Evolutionary conservation across 306 rosid genomes (phyloP).

Genomic region (Lablab purpureus): DNA sequence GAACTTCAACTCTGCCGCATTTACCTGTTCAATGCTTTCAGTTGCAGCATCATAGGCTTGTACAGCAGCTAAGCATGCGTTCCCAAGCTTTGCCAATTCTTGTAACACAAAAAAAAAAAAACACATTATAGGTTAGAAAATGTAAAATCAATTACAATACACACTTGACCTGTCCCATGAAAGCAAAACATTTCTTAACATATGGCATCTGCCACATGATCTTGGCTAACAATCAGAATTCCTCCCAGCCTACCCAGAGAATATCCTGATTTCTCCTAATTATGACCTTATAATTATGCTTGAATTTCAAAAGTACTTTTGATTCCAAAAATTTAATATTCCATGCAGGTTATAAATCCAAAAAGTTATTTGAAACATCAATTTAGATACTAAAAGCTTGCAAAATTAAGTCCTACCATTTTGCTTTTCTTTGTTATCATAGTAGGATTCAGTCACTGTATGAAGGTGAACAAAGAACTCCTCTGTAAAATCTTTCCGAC

Average conservation of each 20-base stretch:
- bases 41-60: conserved; percentile 82
- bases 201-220: conserved; percentile 3
- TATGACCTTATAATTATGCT: background rate
- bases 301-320: background rate
- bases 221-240: conserved; percentile 11
- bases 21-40: conserved; percentile 79
- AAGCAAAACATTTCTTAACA: conserved; percentile 25
- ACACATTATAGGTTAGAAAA: conserved; percentile 13
- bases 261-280: conserved; percentile 3
- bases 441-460: conserved; percentile 71
- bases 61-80: conserved; percentile 83
- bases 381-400: conserved; percentile 37
- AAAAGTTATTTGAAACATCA: background rate
- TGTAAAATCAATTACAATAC: background rate
- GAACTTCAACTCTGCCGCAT: conserved; percentile 89
- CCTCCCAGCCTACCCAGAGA: conserved; percentile 9
- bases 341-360: conserved; percentile 16
- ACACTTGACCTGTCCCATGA: conserved; percentile 16
- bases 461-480: conserved; percentile 90
- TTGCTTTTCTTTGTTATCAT: conserved; percentile 66
- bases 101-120: conserved; percentile 37
- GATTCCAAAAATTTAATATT: conserved; percentile 23
- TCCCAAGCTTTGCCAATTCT: conserved; percentile 82
- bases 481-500: conserved; percentile 90
- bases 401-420: conserved; percentile 59